These are phyloP conservation scores for Pelagomonas calceolata DNA, from an alignment of 108 stramenopile genomes.

Conservation along the genomic window DNA sequence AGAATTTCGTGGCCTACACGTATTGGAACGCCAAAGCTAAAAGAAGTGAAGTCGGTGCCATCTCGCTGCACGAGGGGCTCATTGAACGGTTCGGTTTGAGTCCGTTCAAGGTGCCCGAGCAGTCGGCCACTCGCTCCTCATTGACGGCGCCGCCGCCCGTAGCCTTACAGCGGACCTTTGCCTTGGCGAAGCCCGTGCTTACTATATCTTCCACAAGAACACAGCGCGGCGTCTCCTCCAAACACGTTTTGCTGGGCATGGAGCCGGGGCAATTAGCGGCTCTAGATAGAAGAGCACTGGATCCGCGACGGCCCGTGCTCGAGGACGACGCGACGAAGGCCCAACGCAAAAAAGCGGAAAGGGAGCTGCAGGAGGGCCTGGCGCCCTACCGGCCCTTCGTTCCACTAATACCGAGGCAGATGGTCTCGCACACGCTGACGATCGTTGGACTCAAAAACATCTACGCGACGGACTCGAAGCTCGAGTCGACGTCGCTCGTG, in stretches of 20 bases:
- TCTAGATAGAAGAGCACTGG: conserved; percentile 59
- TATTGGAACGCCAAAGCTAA: conserved; percentile 72
- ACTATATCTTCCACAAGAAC: conserved; percentile 78
- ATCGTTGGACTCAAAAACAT: conserved; percentile 7
- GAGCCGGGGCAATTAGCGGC: conserved; percentile 58
- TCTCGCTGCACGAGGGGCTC: conserved; percentile 86
- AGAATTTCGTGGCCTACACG: conserved; percentile 86
- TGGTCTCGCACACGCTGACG: conserved; percentile 26
- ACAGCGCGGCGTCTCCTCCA: conserved; percentile 71
- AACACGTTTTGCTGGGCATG: conserved; percentile 58
- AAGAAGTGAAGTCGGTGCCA: conserved; percentile 71
- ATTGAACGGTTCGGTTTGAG: conserved; percentile 79
- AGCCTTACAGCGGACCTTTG: conserved; percentile 70
- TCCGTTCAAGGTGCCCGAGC: conserved; percentile 70
- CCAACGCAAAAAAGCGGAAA: conserved; percentile 13
- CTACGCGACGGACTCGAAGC: conserved; percentile 19
- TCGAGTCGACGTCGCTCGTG: conserved; percentile 36
- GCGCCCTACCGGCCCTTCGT: conserved; percentile 28
- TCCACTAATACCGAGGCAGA: conserved; percentile 17
- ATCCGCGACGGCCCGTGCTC: conserved; percentile 77
- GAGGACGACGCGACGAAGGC: conserved; percentile 30
- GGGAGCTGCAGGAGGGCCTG: conserved; percentile 42
- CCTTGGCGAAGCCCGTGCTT: conserved; percentile 58
- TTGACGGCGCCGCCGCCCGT: conserved; percentile 63
- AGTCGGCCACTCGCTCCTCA: conserved; percentile 59